A percentile compares a stretch with the other conserved stretches of the same genome.
phyloP scores from a whole-genome alignment of 2,329 filamentous ascomycete genomes.

The Trichothecium roseum region DNA sequence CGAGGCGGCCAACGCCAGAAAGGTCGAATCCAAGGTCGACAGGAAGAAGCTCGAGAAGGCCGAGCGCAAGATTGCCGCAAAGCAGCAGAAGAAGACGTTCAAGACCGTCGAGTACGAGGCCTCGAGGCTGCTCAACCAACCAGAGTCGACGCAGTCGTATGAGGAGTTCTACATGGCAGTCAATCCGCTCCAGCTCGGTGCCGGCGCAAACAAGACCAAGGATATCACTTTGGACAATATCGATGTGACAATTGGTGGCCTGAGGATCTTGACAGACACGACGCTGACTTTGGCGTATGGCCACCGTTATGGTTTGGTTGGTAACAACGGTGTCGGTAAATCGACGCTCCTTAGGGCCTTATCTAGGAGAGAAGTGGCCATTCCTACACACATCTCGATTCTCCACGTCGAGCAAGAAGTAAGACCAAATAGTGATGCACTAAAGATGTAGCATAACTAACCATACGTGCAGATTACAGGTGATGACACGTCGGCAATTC shows the following conservation, averaged over 20 bases:
- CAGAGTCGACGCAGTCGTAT: constrained; percentile 79
- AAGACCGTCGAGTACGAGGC: constrained; percentile 98
- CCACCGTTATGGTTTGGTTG: constrained; percentile 90
- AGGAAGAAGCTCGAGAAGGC: constrained; percentile 99
- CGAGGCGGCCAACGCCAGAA: constrained; percentile 83
- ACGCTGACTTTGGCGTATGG: constrained; percentile 85
- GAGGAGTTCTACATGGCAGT: constrained; percentile 99
- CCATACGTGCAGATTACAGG: constrained; percentile 59
- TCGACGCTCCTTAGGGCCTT: constrained; percentile 88
- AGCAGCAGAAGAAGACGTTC: constrained; percentile 97
- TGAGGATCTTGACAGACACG: constrained; percentile 83
- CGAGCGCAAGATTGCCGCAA: constrained; percentile 92
- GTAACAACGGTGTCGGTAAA: constrained; percentile 98
- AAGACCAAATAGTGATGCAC: constrained; percentile 13
- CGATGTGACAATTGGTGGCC: constrained; percentile 84
- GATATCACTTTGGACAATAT: constrained; percentile 97
- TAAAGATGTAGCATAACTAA: constrained; percentile 5
- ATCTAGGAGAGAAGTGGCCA: constrained; percentile 83
- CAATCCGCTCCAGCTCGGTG: constrained; percentile 84
- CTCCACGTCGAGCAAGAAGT: constrained; percentile 98
- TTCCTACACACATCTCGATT: constrained; percentile 97
- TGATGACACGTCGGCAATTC: constrained; percentile 88
- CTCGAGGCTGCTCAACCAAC: constrained; percentile 74
- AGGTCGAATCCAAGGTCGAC: constrained; percentile 96
- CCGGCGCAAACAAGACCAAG: constrained; percentile 79